These are phyloP conservation scores for Trypanosoma brucei DNA, from an alignment of 208 protist genomes.

Conservation along the genomic window DNA sequence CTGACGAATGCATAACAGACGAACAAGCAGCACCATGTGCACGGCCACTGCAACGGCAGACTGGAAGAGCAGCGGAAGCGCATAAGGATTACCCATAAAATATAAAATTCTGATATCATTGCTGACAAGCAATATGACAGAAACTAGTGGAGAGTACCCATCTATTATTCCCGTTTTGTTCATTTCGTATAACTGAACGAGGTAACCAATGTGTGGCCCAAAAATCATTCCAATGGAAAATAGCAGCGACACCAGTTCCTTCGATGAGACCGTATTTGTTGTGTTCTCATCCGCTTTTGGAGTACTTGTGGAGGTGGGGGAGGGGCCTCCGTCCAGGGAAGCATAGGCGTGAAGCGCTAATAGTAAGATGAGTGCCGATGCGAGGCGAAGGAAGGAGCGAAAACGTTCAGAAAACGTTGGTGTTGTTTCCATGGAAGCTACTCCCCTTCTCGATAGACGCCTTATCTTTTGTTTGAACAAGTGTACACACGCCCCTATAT, in stretches of 20 bases:
- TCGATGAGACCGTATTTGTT: no score
- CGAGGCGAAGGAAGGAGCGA: neutral
- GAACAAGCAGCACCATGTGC: slow-evolving; percentile 42
- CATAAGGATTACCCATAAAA: slow-evolving; percentile 56
- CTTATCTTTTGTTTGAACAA: no score
- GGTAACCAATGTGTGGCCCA: slow-evolving; percentile 65
- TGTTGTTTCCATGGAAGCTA: neutral
- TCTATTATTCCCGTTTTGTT: slow-evolving; percentile 27
- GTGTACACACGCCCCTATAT: no score
- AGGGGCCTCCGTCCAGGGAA: no score
- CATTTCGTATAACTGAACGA: slow-evolving; percentile 55
- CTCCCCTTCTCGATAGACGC: no score
- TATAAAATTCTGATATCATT: slow-evolving; percentile 80
- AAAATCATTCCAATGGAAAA: slow-evolving; percentile 57
- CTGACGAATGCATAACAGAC: slow-evolving; percentile 29
- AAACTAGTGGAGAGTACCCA: slow-evolving; percentile 67
- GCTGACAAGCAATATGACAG: slow-evolving; percentile 66
- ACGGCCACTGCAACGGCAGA: slow-evolving; percentile 45
- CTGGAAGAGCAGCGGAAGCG: slow-evolving; percentile 62
- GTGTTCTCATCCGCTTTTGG: no score
- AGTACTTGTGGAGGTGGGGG: no score
- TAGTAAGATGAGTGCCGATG: neutral
- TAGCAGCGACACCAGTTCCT: slow-evolving; percentile 3
- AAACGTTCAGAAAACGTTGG: neutral
- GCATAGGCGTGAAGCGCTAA: neutral